Evolutionary conservation across 352 stramenopile genomes (phyloP), one percentile per base, ranked within the genome.

Genomic region (Globisporangium nagaii): DNA sequence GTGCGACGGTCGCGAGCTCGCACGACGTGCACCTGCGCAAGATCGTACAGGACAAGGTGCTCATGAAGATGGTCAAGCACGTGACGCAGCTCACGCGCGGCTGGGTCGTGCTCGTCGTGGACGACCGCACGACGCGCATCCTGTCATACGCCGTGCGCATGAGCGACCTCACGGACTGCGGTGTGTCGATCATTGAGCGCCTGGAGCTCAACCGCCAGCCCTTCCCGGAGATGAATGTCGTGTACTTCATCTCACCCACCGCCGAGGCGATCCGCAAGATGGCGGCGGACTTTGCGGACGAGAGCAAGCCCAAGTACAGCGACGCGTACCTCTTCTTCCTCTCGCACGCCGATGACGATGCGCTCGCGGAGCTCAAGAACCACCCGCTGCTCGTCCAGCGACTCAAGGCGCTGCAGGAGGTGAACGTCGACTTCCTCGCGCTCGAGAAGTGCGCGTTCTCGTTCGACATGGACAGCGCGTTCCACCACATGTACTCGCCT

Each of bases 101-200:
- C 12, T 95, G 83, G 81, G 76, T 93, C 40, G 84, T 99, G 44
- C 84, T 99, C 48, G 90, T 99, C 12, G 85, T 99, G 27, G 96
- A 99, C 77, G 81, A 97, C 39, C 72, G 81, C 51, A 90, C 95
- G 8, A 97, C 96, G 31, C 83, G 84, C 22, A 89, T 98, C 20
- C 90, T 99, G 39, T 97, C 92, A 15, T 93, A 91, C 13, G 90
- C 93, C 7, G 85, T 98, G 39, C 91, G 95, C 32, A 99, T 99
- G 95, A 99, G 98, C 69, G 96, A 99, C 57, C 85, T 99, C 44
- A 99, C 97, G 77, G 95, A 99, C 73, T 93, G 90, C 52, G 89
- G 95, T 24, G 90, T 99, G 19, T 98, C 94, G 4, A 86, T 98
- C 51, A 88, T 99, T 13, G 96, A 99, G 69, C 88, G 95, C 13